Evolutionary conservation across 139 green algal genomes (phyloP).

Genomic region (Monoraphidium neglectum): DNA sequence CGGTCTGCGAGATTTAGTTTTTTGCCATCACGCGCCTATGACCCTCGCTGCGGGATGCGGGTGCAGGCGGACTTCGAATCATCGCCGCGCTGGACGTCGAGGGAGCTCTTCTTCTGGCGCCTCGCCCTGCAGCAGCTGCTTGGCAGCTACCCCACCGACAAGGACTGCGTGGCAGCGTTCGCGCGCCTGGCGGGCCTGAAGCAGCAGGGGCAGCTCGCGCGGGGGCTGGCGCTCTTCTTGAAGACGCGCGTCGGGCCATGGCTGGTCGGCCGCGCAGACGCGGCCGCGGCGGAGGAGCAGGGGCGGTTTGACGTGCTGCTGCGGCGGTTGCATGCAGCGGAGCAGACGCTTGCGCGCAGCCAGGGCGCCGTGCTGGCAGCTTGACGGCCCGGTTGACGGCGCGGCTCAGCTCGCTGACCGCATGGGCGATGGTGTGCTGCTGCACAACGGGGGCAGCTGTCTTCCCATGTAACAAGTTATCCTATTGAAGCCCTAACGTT

Average conservation of each 20-base stretch:
- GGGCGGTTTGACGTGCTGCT: conserved; percentile 38
- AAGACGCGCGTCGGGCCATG: conserved; percentile 56
- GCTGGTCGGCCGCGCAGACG: conserved; percentile 40
- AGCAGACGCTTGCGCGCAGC: conserved; percentile 32
- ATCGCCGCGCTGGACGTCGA: conserved; percentile 12
- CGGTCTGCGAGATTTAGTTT: no score
- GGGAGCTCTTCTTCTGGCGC: conserved; percentile 61
- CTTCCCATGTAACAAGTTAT: no score
- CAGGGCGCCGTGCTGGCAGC: no score
- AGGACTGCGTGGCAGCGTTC: conserved; percentile 10
- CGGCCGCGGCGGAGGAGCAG: not conserved
- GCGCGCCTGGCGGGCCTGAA: conserved; percentile 11
- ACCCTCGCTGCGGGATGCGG: not conserved
- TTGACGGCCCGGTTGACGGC: no score
- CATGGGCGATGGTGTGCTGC: no score
- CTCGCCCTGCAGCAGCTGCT: conserved; percentile 65
- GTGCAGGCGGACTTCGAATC: conserved; percentile 57
- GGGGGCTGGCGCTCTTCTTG: conserved; percentile 47
- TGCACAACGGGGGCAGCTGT: no score
- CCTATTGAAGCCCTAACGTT: no score
- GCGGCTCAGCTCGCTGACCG: no score
- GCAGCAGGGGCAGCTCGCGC: conserved; percentile 16
- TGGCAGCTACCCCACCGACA: conserved; percentile 21
- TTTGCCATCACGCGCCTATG: not conserved
- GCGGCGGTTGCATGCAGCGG: conserved; percentile 25